Percentiles rank a stretch among this genome's conserved stretches.
Conservation (phyloP, 2,329 filamentous ascomycete species). For the Parasarocladium wereldwijsianum region DNA sequence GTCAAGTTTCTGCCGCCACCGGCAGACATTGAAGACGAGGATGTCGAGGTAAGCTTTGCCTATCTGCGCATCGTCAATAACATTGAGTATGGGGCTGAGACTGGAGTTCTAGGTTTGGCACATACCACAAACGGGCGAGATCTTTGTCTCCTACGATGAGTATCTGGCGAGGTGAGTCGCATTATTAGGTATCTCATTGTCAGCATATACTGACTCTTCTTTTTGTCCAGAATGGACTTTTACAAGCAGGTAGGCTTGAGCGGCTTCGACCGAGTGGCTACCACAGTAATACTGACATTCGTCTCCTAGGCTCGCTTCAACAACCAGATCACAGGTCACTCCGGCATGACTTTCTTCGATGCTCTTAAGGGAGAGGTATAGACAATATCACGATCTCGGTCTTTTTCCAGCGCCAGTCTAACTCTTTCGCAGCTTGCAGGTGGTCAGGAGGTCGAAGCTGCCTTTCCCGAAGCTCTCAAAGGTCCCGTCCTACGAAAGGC, state of each 20-base stretch:
- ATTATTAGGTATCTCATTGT: slow-evolving; percentile 1
- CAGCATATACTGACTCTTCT: not conserved
- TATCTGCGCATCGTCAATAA: too few relatives aligned
- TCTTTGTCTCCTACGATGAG: slow-evolving; percentile 78
- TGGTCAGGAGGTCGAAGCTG: slow-evolving; percentile 76
- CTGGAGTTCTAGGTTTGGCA: slow-evolving; percentile 79
- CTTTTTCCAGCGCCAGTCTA: slow-evolving; percentile 19
- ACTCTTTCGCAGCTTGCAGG: slow-evolving; percentile 45
- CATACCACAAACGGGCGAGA: slow-evolving; percentile 77
- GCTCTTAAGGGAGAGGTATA: slow-evolving; percentile 73
- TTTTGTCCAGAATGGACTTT: slow-evolving; percentile 60
- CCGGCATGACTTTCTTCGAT: slow-evolving; percentile 81
- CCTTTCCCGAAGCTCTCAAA: slow-evolving; percentile 83
- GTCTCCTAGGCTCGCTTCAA: slow-evolving; percentile 72
- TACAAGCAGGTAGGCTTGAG: slow-evolving; percentile 66
- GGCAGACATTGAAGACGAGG: slow-evolving; percentile 63
- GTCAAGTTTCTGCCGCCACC: slow-evolving; percentile 67
- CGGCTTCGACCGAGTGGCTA: too few relatives aligned
- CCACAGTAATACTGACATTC: too few relatives aligned
- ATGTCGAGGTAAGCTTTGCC: slow-evolving; percentile 53
- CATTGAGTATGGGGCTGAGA: too few relatives aligned
- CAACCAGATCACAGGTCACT: slow-evolving; percentile 90
- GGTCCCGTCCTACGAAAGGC: slow-evolving; percentile 81
- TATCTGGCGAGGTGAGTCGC: slow-evolving; percentile 63
- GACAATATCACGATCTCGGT: too few relatives aligned